Percentiles rank a stretch among this genome's conserved stretches.
Conservation (phyloP, 768 basidiomycete species). For the Boletus tomentosulus region DNA sequence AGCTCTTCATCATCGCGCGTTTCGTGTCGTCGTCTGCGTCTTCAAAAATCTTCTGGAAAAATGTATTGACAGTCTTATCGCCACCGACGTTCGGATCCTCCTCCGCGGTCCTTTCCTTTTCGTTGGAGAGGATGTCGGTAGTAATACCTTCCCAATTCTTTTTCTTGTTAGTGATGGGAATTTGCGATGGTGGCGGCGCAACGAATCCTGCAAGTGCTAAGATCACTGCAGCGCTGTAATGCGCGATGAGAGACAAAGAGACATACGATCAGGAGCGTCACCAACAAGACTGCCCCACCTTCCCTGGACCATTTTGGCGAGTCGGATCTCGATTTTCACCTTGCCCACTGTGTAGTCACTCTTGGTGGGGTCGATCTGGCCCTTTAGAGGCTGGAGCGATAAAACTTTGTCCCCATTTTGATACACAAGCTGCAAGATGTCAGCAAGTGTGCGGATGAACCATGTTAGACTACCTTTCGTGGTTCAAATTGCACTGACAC, state of each 20-base stretch:
- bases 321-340: constrained; percentile 83
- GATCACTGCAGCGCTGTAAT: neutral
- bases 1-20: constrained; percentile 98
- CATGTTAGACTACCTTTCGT: constrained; percentile 44
- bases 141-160: constrained; percentile 95
- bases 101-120: constrained; percentile 64
- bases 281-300: constrained; percentile 77
- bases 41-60: constrained; percentile 89
- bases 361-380: constrained; percentile 64
- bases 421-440: constrained; percentile 35
- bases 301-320: constrained; percentile 62
- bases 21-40: constrained; percentile 90
- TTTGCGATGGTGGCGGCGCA: constrained; percentile 31
- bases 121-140: constrained; percentile 55
- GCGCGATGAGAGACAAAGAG: neutral
- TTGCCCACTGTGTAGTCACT: constrained; percentile 69
- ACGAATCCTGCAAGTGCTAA: constrained; percentile 19
- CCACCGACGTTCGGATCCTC: constrained; percentile 91
- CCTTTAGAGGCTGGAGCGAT: constrained; percentile 74
- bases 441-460: neutral
- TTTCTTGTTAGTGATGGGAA: constrained; percentile 37
- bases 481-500: constrained; percentile 62
- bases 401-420: constrained; percentile 67
- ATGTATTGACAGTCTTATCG: constrained; percentile 77
- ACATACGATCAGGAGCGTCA: constrained; percentile 72